Base-by-base conservation (phyloP, 1,139 yeast genomes). In the Magnusiomyces paraingens region DNA sequence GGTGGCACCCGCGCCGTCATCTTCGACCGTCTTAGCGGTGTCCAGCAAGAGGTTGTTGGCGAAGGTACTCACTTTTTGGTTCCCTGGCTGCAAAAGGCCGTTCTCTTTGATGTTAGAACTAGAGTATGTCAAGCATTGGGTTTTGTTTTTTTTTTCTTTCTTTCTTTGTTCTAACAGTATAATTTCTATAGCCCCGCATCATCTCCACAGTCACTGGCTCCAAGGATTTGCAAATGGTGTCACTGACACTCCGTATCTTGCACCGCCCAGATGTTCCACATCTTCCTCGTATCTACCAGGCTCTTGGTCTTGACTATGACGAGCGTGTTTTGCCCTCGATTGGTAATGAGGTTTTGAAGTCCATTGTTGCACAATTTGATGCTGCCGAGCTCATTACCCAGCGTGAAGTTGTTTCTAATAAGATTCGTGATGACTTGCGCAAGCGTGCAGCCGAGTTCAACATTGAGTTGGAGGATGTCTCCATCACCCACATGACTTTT, bases 321-420 rank as follows among this genome's bases (percentile, higher is more conserved):
- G 99, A 93, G 75, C 81, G 98, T 68, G 98, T 93, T 41, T 78
- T 93, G 62, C 99, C 99, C 21, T 93, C 98, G 17, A 91, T 93
- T 69, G 96, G 97, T 61, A 93, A 93, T 70, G 99, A 93, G 74
- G 94, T 93, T 39, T 79, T 93, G 68, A 93, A 93, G 73, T 82
- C 95, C 51, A 89, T 90, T 66, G 99, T 93, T 36, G 99, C 99
- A 0, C 99, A 93, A 71, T 93, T 93, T 65, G 98, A 93, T 70
- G 99, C 99, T 36, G 96, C 98, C 21, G 98, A 93, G 70, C 81
- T 93, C 68, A 93, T 93, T 66, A 93, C 98, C 22, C 97, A 93
- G 77, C 82, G 99, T 75, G 99, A 94, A 74, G 83, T 89, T 53
- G 98, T 94, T 3, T 86, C 95, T 41, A 86, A 90, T 54, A 82